A percentile compares a stretch with the other conserved stretches of the same genome.
These are phyloP conservation scores for Coniochaeta prunicola DNA, from an alignment of 2,329 filamentous ascomycete species.

Conservation along the genomic window DNA sequence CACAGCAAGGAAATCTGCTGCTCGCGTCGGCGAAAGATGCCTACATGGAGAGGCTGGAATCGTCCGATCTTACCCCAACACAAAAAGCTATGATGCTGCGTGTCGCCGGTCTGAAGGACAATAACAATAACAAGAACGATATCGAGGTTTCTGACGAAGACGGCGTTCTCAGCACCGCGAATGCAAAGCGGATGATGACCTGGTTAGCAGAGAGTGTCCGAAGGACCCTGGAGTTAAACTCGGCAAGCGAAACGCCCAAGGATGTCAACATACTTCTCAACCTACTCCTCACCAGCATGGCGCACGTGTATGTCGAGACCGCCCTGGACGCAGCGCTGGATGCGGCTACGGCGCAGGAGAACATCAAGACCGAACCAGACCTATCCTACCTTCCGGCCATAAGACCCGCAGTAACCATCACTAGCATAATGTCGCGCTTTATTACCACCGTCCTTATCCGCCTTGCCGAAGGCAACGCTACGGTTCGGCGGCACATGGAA, in stretches of 20 bases:
- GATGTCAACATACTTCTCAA: constrained; percentile 82
- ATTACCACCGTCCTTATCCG: constrained; percentile 86
- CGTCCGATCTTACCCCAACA: constrained; percentile 77
- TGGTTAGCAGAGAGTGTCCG: constrained; percentile 96
- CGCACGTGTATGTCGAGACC: constrained; percentile 69
- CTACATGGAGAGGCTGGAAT: constrained; percentile 83
- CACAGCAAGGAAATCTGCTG: constrained; percentile 83
- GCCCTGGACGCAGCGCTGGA: constrained; percentile 65
- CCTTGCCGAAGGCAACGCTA: constrained; percentile 82
- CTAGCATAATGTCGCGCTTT: constrained; percentile 88
- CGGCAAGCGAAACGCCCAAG: constrained; percentile 82
- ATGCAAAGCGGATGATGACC: constrained; percentile 95
- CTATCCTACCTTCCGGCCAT: constrained; percentile 74
- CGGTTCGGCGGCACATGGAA: constrained; percentile 83
- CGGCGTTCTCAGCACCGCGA: constrained; percentile 71
- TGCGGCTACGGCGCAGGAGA: constrained; percentile 68
- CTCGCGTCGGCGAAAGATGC: constrained; percentile 83
- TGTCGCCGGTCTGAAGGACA: constrained; percentile 76
- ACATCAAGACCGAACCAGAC: constrained; percentile 76
- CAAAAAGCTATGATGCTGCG: constrained; percentile 87
- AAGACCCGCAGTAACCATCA: constrained; percentile 76
- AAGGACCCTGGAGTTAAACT: constrained; percentile 82
- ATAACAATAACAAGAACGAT: constrained; percentile 69
- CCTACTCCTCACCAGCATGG: constrained; percentile 79
- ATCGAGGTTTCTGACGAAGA: constrained; percentile 90